These are phyloP conservation scores for Clavispora vitiphila DNA, from an alignment of 805 yeast species.

Conservation along the genomic window DNA sequence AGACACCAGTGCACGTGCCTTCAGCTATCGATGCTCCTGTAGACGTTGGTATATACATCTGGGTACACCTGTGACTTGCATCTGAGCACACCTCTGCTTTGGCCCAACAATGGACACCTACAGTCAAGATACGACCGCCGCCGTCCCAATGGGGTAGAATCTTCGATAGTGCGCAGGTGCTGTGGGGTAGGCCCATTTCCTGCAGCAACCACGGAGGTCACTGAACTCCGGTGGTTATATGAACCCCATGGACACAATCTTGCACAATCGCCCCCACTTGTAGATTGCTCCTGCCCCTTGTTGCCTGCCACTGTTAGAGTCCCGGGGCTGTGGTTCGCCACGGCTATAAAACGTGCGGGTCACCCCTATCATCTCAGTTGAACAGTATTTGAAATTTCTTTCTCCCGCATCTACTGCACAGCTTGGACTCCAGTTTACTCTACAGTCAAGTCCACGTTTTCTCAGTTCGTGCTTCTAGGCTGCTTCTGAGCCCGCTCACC, in stretches of 20 bases:
- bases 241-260: neutral
- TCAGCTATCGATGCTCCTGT: too few relatives aligned
- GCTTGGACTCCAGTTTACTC: too few relatives aligned
- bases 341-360: neutral
- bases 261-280: neutral
- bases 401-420: too few relatives aligned
- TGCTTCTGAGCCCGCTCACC: neutral
- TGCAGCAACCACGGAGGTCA: constrained; percentile 1
- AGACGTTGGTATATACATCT: too few relatives aligned
- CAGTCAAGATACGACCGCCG: neutral
- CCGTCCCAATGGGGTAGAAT: constrained; percentile 1
- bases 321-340: neutral
- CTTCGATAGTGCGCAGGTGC: constrained; percentile 4
- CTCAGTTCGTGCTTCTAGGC: too few relatives aligned
- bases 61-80: too few relatives aligned
- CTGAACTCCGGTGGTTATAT: constrained; percentile 1
- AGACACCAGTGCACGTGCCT: too few relatives aligned
- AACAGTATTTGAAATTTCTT: too few relatives aligned
- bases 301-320: neutral
- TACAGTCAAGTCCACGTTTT: too few relatives aligned
- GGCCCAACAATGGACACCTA: too few relatives aligned
- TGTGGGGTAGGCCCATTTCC: constrained; percentile 1
- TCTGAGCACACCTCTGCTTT: too few relatives aligned
- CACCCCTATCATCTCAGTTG: too few relatives aligned
- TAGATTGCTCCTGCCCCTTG: neutral